phyloP scores from a whole-genome alignment of 2,329 filamentous ascomycete species.

The Stagonosporopsis vannaccii region DNA sequence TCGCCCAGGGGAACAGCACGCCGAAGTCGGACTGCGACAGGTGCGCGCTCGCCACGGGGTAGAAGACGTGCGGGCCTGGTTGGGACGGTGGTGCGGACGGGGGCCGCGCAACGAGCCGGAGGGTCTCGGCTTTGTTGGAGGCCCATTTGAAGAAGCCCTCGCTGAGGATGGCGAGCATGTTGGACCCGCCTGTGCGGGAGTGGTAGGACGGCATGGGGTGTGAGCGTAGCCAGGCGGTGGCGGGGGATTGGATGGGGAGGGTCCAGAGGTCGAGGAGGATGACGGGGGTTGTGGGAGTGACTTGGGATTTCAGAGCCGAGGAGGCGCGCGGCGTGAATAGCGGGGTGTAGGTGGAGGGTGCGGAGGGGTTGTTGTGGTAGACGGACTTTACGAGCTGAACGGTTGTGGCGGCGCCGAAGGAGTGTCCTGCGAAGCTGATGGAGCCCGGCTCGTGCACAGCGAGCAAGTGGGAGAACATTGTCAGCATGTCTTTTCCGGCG shows the following conservation, averaged over 20 bases:
- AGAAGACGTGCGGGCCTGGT: constrained; percentile 72
- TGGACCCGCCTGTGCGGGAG: constrained; percentile 59
- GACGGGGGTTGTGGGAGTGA: constrained; percentile 71
- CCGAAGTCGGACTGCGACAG: constrained; percentile 86
- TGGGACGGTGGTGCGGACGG: constrained; percentile 57
- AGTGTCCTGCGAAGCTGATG: constrained; percentile 80
- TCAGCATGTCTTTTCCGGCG: constrained; percentile 57
- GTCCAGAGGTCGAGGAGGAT: constrained; percentile 84
- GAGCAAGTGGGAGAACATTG: constrained; percentile 67
- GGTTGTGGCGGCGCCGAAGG: constrained; percentile 77
- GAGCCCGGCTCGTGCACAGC: constrained; percentile 74
- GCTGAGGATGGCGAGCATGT: constrained; percentile 74
- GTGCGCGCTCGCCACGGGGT: constrained; percentile 76
- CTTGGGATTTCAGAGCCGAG: constrained; percentile 67
- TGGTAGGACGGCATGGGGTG: constrained; percentile 75
- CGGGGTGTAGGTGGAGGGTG: constrained; percentile 55
- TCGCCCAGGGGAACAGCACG: constrained; percentile 76
- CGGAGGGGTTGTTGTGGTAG: constrained; percentile 68
- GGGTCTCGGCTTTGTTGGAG: constrained; percentile 73
- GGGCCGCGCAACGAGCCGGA: constrained; percentile 68
- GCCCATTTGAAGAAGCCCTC: constrained; percentile 82
- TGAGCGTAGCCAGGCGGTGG: constrained; percentile 70
- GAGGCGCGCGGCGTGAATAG: constrained; percentile 66
- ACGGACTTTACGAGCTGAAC: constrained; percentile 81
- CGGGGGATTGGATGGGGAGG: constrained; percentile 71